Percentiles rank a stretch among this genome's conserved stretches.
Evolutionary conservation across 176 grass and related monocot genomes (phyloP).

Genomic region (Urochloa ruziziensis): DNA sequence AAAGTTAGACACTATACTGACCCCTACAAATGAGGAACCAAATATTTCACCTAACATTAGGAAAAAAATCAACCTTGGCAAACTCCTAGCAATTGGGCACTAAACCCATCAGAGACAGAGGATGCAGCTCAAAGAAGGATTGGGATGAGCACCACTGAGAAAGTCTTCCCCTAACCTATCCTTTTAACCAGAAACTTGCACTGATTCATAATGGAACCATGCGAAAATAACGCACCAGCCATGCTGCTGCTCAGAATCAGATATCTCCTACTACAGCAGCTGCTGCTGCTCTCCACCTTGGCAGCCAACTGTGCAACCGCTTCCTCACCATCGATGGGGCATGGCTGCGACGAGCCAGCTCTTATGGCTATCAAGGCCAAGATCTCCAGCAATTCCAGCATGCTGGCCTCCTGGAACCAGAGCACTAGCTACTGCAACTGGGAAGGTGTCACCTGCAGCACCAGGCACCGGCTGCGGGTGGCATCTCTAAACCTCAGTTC

Average conservation of each 20-base stretch:
- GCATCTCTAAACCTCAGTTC: background rate
- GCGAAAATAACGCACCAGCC: too few relatives aligned
- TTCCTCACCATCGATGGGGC: background rate
- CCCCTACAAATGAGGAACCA: too few relatives aligned
- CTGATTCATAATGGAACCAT: too few relatives aligned
- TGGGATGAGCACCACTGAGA: too few relatives aligned
- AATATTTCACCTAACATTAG: too few relatives aligned
- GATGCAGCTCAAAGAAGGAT: too few relatives aligned
- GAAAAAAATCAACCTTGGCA: too few relatives aligned
- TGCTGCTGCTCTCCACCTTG: background rate
- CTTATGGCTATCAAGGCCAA: background rate
- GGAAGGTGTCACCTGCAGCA: background rate
- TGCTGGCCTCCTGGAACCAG: slow-evolving; percentile 11
- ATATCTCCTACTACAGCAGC: background rate
- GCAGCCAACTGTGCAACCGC: background rate
- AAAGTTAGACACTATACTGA: too few relatives aligned
- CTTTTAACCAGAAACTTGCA: too few relatives aligned
- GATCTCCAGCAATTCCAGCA: background rate
- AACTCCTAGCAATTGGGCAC: too few relatives aligned
- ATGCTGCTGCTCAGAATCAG: background rate
- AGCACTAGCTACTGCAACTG: background rate
- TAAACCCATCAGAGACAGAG: too few relatives aligned
- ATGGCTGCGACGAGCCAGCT: background rate
- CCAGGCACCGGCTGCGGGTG: background rate
- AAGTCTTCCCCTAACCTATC: too few relatives aligned